These are phyloP conservation scores for Limonium bicolor DNA, from an alignment of 148 eudicot genomes.

Conservation along the genomic window DNA sequence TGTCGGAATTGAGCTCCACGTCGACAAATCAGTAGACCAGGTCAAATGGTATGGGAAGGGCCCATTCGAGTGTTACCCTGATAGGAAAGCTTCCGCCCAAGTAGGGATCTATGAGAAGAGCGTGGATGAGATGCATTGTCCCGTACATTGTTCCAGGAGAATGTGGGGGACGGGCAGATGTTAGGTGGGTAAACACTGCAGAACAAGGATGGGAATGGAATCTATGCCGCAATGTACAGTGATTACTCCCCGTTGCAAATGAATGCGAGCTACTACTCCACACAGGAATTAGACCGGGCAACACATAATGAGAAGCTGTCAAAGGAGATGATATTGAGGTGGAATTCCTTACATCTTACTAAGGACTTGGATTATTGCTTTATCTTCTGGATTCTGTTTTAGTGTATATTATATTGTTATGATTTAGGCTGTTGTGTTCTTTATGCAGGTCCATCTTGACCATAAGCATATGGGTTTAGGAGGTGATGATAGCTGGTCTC, in stretches of 20 bases:
- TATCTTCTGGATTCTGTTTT: not conserved
- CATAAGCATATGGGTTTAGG: slow-evolving; percentile 98
- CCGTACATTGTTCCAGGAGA: slow-evolving; percentile 92
- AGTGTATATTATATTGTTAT: not conserved
- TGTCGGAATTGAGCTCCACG: slow-evolving; percentile 72
- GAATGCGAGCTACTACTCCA: slow-evolving; percentile 79
- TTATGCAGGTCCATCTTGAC: slow-evolving; percentile 83
- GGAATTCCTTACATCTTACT: not conserved
- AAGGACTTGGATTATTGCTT: not conserved
- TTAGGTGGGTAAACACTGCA: slow-evolving; percentile 84
- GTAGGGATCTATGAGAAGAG: slow-evolving; percentile 54
- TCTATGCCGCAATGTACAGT: slow-evolving; percentile 56
- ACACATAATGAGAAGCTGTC: slow-evolving; percentile 70
- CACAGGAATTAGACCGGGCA: slow-evolving; percentile 67
- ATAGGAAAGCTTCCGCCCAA: slow-evolving; percentile 79
- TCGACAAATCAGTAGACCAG: slow-evolving; percentile 51
- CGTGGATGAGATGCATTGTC: slow-evolving; percentile 75
- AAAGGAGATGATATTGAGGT: slow-evolving; percentile 83
- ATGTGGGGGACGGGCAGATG: slow-evolving; percentile 85
- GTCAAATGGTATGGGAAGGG: slow-evolving; percentile 88
- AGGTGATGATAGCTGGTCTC: slow-evolving; percentile 98
- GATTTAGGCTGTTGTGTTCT: not conserved
- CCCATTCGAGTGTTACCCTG: slow-evolving; percentile 94
- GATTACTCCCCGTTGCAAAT: slow-evolving; percentile 89
- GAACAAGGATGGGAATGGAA: slow-evolving; percentile 46